Base-by-base conservation (phyloP, 352 stramenopile genomes). In the Phytophthora ramorum region DNA sequence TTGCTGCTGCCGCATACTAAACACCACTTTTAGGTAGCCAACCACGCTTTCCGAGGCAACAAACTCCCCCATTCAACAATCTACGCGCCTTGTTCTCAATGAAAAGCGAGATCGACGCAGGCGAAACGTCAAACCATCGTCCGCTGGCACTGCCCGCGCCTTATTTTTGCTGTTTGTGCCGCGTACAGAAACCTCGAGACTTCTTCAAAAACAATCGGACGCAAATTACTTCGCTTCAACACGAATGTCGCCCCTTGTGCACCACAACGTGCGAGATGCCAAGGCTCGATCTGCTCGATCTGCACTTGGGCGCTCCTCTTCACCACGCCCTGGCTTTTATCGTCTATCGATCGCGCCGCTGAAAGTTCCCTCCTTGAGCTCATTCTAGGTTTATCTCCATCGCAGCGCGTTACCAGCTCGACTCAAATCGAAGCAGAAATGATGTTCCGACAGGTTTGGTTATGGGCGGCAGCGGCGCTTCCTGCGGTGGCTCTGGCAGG, bases 141-240 rank as follows among this genome's bases (percentile, higher is more conserved):
- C n/a, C 13, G 13, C 34, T 38, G 13, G 10, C 32, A 13, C 32
- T 37, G 32, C n/a, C 9, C 34, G 8, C 20, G 13, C 37, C 13
- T 17, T 10, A 3, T 43, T 19, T 43, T 46, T 46, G 26, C 40
- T 46, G 40, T 46, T 46, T 46, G 40, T 26, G 7, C 7, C n/a
- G 4, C 8, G 40, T 46, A 14, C 37, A 43, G 37, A 43, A 43
- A 43, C 37, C 37, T 43, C 37, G 20, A 9, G 14, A 43, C 14
- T 43, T 46, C 40, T 46, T 4, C 9, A 52, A 45, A 16, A 51
- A 68, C 60, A 63, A 61, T 56, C 49, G 43, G 35, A 68, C 52
- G 45, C 16, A 26, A 6, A 69, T 69, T 69, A 69, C 60, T 69
- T 46, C 51, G 17, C n/a, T 58, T 64, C 45, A 63, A 69, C 41